Percentiles rank a stretch among this genome's conserved stretches.
Evolutionary conservation across 495 filamentous ascomycete species (phyloP).

Genomic region (Glarea lozoyensis): DNA sequence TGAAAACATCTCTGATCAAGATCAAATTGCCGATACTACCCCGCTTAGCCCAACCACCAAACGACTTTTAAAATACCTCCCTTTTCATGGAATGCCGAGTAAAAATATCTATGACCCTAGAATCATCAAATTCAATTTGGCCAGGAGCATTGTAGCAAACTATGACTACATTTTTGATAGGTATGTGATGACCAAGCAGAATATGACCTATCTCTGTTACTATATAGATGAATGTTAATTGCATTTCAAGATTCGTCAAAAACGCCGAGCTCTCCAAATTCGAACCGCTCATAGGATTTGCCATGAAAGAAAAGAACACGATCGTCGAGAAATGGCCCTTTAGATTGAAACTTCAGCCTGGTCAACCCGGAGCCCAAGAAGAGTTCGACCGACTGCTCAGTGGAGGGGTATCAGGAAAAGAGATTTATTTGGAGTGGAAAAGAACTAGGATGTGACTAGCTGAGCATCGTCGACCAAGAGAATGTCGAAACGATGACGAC

Average conservation of each 20-base stretch:
- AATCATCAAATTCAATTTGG: constrained; percentile 9
- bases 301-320: not conserved
- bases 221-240: too few relatives aligned
- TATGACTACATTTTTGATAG: constrained; percentile 13
- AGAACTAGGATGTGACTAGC: too few relatives aligned
- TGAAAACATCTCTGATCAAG: constrained; percentile 10
- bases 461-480: too few relatives aligned
- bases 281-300: not conserved
- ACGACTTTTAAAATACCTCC: constrained; percentile 1
- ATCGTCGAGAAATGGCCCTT: not conserved
- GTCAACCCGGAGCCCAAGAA: not conserved
- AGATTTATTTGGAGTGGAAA: not conserved
- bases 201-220: too few relatives aligned
- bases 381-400: not conserved
- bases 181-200: too few relatives aligned
- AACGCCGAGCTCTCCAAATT: not conserved
- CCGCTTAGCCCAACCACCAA: not conserved
- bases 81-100: not conserved
- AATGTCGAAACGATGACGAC: too few relatives aligned
- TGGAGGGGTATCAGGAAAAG: not conserved
- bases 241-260: too few relatives aligned
- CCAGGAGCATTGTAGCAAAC: constrained; percentile 3
- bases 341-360: too few relatives aligned
- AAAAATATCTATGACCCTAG: not conserved
- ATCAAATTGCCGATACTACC: constrained; percentile 5